phyloP scores from a whole-genome alignment of 78 protist genomes.

The Acrasis kona region DNA sequence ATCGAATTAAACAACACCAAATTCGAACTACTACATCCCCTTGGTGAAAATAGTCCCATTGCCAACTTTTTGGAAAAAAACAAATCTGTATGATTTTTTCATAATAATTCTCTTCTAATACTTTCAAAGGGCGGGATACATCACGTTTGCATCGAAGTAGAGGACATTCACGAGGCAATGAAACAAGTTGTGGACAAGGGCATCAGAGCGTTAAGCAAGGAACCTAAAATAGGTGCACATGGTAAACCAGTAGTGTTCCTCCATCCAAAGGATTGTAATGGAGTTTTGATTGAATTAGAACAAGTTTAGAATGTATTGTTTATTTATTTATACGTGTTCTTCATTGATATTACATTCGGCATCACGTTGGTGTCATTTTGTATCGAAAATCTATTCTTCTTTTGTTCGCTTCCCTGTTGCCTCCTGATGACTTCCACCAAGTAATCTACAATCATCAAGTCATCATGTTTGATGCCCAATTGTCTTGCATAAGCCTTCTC shows the following conservation, averaged over 20 bases:
- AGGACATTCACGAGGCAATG: constrained; percentile 22
- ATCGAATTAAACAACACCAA: constrained; percentile 68
- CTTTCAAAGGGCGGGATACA: constrained; percentile 80
- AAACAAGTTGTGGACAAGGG: constrained; percentile 7
- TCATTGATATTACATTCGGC: too few relatives aligned
- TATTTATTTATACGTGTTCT: too few relatives aligned
- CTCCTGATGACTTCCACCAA: too few relatives aligned
- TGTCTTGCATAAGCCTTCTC: too few relatives aligned
- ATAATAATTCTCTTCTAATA: background rate
- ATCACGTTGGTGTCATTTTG: too few relatives aligned
- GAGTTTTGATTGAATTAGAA: constrained; percentile 91
- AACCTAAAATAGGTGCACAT: constrained; percentile 91
- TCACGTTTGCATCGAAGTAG: constrained; percentile 86
- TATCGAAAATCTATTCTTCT: too few relatives aligned
- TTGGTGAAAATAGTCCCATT: constrained; percentile 75
- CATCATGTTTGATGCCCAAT: too few relatives aligned
- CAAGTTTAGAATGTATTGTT: constrained; percentile 84
- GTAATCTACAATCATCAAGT: too few relatives aligned
- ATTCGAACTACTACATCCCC: constrained; percentile 79
- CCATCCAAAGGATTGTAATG: constrained; percentile 83
- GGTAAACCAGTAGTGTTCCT: constrained; percentile 90
- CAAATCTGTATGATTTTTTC: too few relatives aligned
- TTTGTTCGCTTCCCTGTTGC: too few relatives aligned
- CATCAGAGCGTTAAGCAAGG: constrained; percentile 49
- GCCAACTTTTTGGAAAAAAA: constrained; percentile 66